These are phyloP conservation scores for Fraxinus sp. DNA, from an alignment of 305 asterid species.

Conservation along the genomic window DNA sequence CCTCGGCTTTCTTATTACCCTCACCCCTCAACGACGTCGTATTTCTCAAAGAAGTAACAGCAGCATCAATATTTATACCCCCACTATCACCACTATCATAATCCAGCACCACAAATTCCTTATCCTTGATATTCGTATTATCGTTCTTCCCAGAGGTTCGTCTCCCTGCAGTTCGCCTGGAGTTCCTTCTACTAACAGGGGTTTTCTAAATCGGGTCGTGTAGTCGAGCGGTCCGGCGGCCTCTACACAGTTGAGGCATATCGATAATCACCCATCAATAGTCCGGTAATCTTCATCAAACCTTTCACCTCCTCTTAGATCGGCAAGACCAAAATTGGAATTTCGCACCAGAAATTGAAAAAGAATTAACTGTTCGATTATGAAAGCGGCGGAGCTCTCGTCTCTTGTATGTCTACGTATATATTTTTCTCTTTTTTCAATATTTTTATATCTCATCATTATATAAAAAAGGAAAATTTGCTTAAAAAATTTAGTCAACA, in stretches of 20 bases:
- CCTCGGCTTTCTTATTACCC: background rate
- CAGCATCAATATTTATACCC: background rate
- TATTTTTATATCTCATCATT: no score
- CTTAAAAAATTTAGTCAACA: no score
- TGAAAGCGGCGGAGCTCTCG: no score
- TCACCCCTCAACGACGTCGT: background rate
- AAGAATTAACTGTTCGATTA: background rate
- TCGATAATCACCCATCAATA: conserved; percentile 34
- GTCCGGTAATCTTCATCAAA: conserved; percentile 27
- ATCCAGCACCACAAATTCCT: background rate
- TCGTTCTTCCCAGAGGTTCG: conserved; percentile 17
- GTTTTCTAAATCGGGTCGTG: background rate
- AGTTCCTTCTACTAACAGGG: conserved; percentile 3
- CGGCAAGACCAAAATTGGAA: background rate
- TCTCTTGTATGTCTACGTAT: no score
- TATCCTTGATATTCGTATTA: background rate
- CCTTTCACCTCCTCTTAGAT: conserved; percentile 15
- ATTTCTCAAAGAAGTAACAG: background rate
- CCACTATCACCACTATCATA: background rate
- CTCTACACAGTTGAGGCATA: conserved; percentile 3
- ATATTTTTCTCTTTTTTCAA: no score
- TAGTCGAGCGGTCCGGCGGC: conserved; percentile 21
- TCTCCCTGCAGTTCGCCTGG: conserved; percentile 11
- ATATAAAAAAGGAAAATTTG: no score
- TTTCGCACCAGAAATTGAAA: background rate